phyloP scores from a whole-genome alignment of 768 basidiomycete genomes.

The Lanmaoa rubissima region DNA sequence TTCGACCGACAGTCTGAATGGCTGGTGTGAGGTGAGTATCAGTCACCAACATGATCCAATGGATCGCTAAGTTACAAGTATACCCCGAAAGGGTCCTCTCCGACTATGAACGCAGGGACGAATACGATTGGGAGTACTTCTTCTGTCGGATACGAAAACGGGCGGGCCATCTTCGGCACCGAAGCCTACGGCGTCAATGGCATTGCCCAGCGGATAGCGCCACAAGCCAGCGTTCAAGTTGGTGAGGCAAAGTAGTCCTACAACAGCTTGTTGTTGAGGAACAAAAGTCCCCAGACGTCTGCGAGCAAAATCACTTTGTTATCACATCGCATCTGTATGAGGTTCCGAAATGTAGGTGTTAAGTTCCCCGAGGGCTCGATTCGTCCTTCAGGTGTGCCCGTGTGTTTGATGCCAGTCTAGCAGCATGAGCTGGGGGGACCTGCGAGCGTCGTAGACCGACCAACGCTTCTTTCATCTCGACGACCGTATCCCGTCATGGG shows the following conservation, averaged over 20 bases:
- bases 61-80: not conserved
- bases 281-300: slow-evolving; percentile 55
- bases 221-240: not conserved
- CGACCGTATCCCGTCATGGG: not conserved
- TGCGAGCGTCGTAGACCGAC: slow-evolving; percentile 33
- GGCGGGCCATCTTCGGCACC: not conserved
- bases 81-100: not conserved
- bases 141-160: not conserved
- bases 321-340: too few species aligned
- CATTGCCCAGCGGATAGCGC: not conserved
- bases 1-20: too few species aligned
- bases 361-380: slow-evolving; percentile 44
- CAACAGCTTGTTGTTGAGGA: slow-evolving; percentile 52
- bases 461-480: not conserved
- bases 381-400: slow-evolving; percentile 46
- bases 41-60: too few species aligned
- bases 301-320: slow-evolving; percentile 51
- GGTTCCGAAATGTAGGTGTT: slow-evolving; percentile 52
- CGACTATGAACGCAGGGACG: not conserved
- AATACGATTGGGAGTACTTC: too few species aligned
- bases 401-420: slow-evolving; percentile 48
- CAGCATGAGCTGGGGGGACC: slow-evolving; percentile 47
- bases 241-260: slow-evolving; percentile 56
- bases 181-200: not conserved
- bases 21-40: too few species aligned